These are phyloP conservation scores for Arbutus unedo DNA, from an alignment of 148 eudicot genomes.

Conservation along the genomic window DNA sequence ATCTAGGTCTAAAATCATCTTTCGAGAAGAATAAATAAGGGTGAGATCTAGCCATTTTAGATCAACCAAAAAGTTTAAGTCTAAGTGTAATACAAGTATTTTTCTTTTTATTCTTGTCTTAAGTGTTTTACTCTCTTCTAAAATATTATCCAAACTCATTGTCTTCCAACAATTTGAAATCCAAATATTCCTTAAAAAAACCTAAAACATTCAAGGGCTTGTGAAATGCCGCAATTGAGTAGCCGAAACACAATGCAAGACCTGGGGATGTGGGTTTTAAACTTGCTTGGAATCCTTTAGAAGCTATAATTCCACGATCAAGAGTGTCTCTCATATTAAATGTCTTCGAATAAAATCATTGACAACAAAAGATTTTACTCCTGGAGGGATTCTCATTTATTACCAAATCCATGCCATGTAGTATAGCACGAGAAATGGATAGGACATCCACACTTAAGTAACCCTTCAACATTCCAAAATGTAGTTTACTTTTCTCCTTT, in stretches of 20 bases:
- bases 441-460: slow-evolving; percentile 35
- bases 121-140: too few species aligned
- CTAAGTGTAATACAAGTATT: too few species aligned
- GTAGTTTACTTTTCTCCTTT: slow-evolving; percentile 40
- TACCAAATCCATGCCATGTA: slow-evolving; percentile 68
- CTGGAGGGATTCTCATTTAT: slow-evolving; percentile 69
- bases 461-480: slow-evolving; percentile 48
- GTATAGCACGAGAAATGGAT: slow-evolving; percentile 51
- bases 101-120: too few species aligned
- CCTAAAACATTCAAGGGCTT: slow-evolving; percentile 53
- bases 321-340: slow-evolving; percentile 20
- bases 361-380: slow-evolving; percentile 29
- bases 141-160: too few species aligned
- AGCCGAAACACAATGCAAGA: slow-evolving; percentile 57
- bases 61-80: too few species aligned
- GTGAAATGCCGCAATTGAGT: slow-evolving; percentile 54
- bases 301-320: slow-evolving; percentile 43
- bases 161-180: too few species aligned
- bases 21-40: too few species aligned
- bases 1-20: too few species aligned
- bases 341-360: slow-evolving; percentile 33
- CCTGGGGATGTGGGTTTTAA: slow-evolving; percentile 59
- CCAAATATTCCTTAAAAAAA: slow-evolving; percentile 38
- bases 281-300: slow-evolving; percentile 52
- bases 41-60: too few species aligned